Evolutionary conservation across 225 moss, liverwort and hornwort species (phyloP), one percentile per base, ranked within the genome.

Genomic region (Pleurozium schreberi): DNA sequence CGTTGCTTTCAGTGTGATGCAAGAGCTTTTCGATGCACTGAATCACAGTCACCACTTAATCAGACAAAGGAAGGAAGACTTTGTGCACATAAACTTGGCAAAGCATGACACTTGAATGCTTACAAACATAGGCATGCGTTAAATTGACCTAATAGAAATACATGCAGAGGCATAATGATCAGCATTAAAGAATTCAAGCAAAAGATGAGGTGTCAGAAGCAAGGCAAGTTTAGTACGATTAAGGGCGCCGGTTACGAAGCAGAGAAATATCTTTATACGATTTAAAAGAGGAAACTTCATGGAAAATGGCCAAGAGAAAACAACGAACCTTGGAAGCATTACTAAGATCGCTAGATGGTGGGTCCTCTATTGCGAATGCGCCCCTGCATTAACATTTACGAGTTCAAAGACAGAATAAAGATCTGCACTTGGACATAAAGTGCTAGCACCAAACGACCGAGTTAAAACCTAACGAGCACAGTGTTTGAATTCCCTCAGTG

Each of bases 1-100:
- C 96, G 89, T 96, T 97, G 86, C 87, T 94, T 80, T 94, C 96
- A 55, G 97, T 95, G 64, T 93, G 90, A 79, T 97, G 95, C 90
- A 93, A 87, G 82, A 97, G 91, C 73, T 91, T 92, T 71, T 91
- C 92, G 66, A 96, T 92, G 89, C 95, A 93, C 97, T 97, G 93
- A 71, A 94, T 67, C 84, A 91, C 75, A 88, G 65, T 64, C 86
- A 93, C 86, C 62, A 92, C 50, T 55, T 38, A 68, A 74, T 91
- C 91, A 91, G 84, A 80, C 50, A 83, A 86, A 84, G 43, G 52
- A 66, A 78, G 30, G 74, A 83, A 84, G 59, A 82, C 79, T 70
- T 84, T 75, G 88, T 50, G 82, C 86, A 90, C 81, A 84, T 47
- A 86, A 84, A 65, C 52, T 79, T 84, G 66, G 68, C 84, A 74